These are phyloP conservation scores for Fraxinus paxiana DNA, from an alignment of 305 asterid genomes.

Conservation along the genomic window DNA sequence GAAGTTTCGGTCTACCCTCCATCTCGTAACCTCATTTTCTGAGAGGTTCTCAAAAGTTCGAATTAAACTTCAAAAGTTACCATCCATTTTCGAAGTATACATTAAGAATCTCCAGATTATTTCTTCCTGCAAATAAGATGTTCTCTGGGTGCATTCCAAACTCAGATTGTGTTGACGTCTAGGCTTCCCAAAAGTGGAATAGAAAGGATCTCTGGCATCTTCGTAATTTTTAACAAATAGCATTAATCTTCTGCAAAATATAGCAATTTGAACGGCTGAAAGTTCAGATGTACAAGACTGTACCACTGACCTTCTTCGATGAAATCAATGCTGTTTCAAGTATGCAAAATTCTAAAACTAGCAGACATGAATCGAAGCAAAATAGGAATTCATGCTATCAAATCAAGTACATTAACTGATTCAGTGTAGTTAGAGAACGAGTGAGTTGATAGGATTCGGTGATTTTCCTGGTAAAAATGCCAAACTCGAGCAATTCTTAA, in stretches of 20 bases:
- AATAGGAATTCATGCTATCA: neutral
- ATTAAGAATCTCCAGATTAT: neutral
- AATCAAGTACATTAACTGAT: neutral
- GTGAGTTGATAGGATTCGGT: neutral
- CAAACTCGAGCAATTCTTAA: neutral
- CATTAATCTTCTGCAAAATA: neutral
- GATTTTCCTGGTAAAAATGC: neutral
- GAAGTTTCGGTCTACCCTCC: neutral
- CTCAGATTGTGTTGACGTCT: neutral
- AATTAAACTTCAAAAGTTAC: neutral
- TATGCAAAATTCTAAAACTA: neutral
- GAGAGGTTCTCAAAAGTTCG: neutral
- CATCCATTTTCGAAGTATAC: neutral
- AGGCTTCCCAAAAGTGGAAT: neutral
- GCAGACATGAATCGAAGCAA: neutral
- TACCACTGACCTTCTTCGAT: neutral
- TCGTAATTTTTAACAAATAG: neutral
- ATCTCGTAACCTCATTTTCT: neutral
- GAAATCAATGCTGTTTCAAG: neutral
- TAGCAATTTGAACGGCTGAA: neutral
- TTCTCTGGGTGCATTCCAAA: neutral
- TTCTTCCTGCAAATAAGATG: neutral
- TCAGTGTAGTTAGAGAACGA: neutral
- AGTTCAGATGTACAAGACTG: neutral
- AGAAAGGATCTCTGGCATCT: neutral